phyloP scores from a whole-genome alignment of 1,139 yeast genomes.

The Citeromyces hawaiiensis region DNA sequence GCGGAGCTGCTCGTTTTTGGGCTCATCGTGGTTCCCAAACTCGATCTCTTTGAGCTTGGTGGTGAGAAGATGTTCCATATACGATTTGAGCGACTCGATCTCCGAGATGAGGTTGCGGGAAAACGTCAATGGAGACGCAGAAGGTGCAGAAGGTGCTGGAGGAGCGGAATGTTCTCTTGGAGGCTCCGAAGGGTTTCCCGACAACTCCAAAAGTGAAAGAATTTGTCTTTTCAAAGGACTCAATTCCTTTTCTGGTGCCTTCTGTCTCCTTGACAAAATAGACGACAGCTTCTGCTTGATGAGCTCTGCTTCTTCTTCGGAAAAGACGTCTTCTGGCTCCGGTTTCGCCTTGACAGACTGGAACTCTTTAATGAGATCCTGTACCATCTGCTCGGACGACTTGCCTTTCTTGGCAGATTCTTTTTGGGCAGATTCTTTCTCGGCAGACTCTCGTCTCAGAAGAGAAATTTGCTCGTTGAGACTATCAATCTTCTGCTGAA shows the following conservation, averaged over 20 bases:
- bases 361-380: not conserved
- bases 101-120: not conserved
- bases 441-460: too few species aligned
- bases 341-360: not conserved
- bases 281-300: not conserved
- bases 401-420: too few species aligned
- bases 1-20: not conserved
- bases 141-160: too few species aligned
- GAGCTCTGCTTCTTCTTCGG: not conserved
- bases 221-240: not conserved
- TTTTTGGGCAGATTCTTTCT: too few species aligned
- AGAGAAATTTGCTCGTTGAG: not conserved
- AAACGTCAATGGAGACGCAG: too few species aligned
- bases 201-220: not conserved
- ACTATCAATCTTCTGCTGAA: too few species aligned
- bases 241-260: not conserved
- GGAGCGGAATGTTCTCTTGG: not conserved
- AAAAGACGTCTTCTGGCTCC: not conserved
- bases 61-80: not conserved
- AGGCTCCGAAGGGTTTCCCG: not conserved
- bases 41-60: not conserved
- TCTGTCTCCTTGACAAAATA: not conserved
- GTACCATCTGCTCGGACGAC: not conserved
- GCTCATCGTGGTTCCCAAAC: not conserved
- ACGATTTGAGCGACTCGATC: not conserved